A percentile compares a stretch with the other conserved stretches of the same genome.
phyloP scores from a whole-genome alignment of 2,329 filamentous ascomycete species.

The Thelonectria blattea region DNA sequence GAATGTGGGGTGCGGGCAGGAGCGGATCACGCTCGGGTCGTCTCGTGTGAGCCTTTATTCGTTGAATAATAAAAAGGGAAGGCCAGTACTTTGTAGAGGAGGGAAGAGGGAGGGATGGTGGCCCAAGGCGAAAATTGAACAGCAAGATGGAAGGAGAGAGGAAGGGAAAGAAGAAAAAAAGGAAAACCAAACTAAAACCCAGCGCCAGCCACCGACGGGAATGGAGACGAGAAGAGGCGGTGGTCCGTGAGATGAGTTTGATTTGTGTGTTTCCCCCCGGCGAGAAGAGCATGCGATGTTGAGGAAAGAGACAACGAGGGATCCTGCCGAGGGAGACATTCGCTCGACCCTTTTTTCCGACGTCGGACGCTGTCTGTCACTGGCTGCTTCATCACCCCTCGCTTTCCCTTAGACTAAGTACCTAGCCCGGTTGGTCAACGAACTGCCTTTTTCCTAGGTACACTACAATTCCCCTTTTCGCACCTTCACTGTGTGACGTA shows the following conservation, averaged over 20 bases:
- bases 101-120: too few species aligned
- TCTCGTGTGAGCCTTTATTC: conserved; percentile 8
- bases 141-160: not conserved
- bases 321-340: not conserved
- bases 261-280: not conserved
- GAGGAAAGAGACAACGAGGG: not conserved
- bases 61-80: not conserved
- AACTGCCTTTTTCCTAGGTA: too few species aligned
- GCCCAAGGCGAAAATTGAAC: too few species aligned
- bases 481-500: not conserved
- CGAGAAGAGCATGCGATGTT: conserved; percentile 8
- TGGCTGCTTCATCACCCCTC: not conserved
- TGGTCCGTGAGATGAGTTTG: conserved; percentile 13
- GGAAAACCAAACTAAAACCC: not conserved
- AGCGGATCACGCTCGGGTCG: conserved; percentile 17
- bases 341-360: not conserved
- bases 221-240: conserved; percentile 4
- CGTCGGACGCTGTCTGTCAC: not conserved
- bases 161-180: not conserved
- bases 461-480: not conserved
- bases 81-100: too few species aligned
- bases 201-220: not conserved
- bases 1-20: conserved; percentile 7
- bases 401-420: too few species aligned
- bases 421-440: not conserved